Conservation (phyloP, 257 asterid genomes). For the Knoxia roxburghii region DNA sequence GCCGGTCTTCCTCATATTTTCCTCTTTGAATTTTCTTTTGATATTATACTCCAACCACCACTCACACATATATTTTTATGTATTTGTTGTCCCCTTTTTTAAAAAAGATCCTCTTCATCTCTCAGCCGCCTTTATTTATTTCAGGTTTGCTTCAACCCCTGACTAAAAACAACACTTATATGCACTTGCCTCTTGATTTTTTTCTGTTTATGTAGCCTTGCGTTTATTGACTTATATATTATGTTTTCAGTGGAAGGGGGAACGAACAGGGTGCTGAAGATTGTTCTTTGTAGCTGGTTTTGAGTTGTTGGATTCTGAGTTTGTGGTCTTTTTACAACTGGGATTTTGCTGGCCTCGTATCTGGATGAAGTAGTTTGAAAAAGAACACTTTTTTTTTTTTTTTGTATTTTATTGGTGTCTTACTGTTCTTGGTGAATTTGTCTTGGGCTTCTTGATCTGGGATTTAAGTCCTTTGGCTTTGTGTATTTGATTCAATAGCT, state of each 20-base stretch:
- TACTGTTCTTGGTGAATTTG: not conserved
- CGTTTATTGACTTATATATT: not conserved
- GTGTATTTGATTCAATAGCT: conserved; percentile 10
- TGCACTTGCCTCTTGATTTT: conserved; percentile 14
- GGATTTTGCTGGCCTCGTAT: conserved; percentile 8
- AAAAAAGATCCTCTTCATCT: not conserved
- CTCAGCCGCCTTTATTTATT: conserved; percentile 24
- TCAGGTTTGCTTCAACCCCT: conserved; percentile 24
- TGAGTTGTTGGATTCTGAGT: conserved; percentile 3
- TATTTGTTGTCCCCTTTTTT: too few relatives aligned
- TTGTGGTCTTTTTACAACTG: conserved; percentile 13
- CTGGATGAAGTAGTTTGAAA: conserved; percentile 12
- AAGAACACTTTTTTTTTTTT: too few relatives aligned
- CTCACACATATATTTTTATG: not conserved
- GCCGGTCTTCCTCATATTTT: conserved; percentile 12
- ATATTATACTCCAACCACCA: not conserved
- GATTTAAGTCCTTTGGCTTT: conserved; percentile 8
- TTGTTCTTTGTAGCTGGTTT: conserved; percentile 5
- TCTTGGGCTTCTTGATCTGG: conserved; percentile 14
- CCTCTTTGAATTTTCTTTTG: conserved; percentile 3
- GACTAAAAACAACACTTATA: conserved; percentile 8
- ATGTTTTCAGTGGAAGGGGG: not conserved
- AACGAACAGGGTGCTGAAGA: not conserved
- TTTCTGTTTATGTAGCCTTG: too few relatives aligned
- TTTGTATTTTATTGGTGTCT: not conserved